Conservation (phyloP, 108 stramenopile genomes). For the Cyclotella sp. region DNA sequence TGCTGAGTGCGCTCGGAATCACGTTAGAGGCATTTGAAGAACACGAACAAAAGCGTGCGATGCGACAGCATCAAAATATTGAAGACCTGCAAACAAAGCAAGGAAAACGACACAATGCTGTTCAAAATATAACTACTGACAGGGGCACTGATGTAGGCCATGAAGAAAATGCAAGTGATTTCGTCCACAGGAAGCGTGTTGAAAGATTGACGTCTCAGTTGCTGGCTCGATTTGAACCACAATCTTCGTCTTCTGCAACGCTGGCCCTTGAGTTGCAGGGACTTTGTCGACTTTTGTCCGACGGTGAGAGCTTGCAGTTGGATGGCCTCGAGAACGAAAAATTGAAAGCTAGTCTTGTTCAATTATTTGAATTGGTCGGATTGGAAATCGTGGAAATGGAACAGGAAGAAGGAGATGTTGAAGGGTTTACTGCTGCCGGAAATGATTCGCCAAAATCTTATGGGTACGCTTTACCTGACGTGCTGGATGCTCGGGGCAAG, state of each 20-base stretch:
- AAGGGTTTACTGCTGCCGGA: conserved; percentile 7
- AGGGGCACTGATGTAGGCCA: background rate
- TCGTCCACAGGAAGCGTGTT: conserved; percentile 45
- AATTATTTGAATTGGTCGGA: conserved; percentile 69
- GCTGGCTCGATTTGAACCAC: conserved; percentile 54
- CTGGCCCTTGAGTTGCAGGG: conserved; percentile 63
- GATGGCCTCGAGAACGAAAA: conserved; percentile 77
- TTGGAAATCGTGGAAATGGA: conserved; percentile 76
- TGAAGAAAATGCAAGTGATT: conserved; percentile 26
- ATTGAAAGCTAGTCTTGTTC: conserved; percentile 58
- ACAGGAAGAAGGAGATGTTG: conserved; percentile 57
- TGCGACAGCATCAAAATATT: conserved; percentile 17
- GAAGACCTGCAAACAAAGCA: conserved; percentile 10
- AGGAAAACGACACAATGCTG: background rate
- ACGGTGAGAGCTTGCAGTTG: conserved; percentile 73
- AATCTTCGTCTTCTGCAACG: conserved; percentile 35
- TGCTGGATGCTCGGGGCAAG: background rate
- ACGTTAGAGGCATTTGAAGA: conserved; percentile 62
- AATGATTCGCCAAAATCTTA: conserved; percentile 26
- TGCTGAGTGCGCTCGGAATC: conserved; percentile 73
- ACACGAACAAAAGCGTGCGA: conserved; percentile 33
- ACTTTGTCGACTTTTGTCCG: conserved; percentile 63
- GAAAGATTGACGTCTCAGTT: conserved; percentile 56
- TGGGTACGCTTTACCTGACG: conserved; percentile 76
- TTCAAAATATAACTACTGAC: background rate